Conservation (phyloP, 305 asterid species). For the Fraxinus sp. region DNA sequence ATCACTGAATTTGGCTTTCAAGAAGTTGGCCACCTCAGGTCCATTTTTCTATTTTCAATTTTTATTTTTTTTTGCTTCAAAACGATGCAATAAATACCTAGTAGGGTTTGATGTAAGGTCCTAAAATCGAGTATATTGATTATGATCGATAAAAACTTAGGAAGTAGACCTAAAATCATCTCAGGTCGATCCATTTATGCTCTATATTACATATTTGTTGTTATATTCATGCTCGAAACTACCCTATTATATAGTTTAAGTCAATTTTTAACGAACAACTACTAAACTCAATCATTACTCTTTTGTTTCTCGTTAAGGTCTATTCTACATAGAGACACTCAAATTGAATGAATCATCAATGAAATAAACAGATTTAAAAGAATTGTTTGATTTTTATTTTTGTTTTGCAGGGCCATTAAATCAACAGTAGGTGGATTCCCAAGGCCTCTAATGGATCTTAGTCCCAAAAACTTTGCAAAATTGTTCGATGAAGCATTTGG, state of each 20-base stretch:
- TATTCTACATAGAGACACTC: too few species aligned
- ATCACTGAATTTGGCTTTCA: slow-evolving; percentile 35
- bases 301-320: too few species aligned
- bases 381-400: background rate
- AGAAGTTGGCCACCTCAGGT: slow-evolving; percentile 59
- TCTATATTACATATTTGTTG: too few species aligned
- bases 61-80: background rate
- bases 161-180: too few species aligned
- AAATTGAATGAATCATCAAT: too few species aligned
- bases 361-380: too few species aligned
- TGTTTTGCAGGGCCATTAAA: slow-evolving; percentile 26
- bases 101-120: background rate
- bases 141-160: too few species aligned
- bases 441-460: slow-evolving; percentile 40
- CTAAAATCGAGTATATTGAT: background rate
- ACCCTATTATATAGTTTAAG: too few species aligned
- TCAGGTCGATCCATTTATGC: too few species aligned
- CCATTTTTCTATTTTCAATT: background rate
- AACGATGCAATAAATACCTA: background rate
- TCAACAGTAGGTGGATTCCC: slow-evolving; percentile 32
- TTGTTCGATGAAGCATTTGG: slow-evolving; percentile 46
- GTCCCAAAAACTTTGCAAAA: slow-evolving; percentile 36
- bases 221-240: too few species aligned
- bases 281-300: too few species aligned
- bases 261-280: too few species aligned